phyloP scores from a whole-genome alignment of 345 rosid species.

The Camelina neglecta region DNA sequence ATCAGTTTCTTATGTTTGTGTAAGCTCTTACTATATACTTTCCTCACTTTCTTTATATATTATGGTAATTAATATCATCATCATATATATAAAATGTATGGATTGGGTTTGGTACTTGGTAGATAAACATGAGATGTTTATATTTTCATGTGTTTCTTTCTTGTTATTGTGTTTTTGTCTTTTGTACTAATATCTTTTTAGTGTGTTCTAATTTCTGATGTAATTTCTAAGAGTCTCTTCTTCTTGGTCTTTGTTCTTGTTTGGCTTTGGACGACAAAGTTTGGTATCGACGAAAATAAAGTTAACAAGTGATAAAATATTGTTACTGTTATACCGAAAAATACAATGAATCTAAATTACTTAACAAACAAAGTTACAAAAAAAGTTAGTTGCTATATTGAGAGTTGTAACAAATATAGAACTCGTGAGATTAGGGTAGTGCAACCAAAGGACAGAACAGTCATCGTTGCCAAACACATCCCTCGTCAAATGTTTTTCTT shows the following conservation, averaged over 20 bases:
- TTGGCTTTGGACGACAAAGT: not conserved
- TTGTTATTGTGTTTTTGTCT: slow-evolving; percentile 18
- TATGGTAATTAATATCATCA: slow-evolving; percentile 6
- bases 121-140: slow-evolving; percentile 36
- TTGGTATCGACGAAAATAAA: too few species aligned
- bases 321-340: too few species aligned
- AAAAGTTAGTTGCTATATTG: too few species aligned
- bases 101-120: slow-evolving; percentile 6
- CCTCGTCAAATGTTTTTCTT: not conserved
- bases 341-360: too few species aligned
- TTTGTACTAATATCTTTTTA: slow-evolving; percentile 12
- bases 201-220: slow-evolving; percentile 35
- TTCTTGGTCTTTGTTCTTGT: not conserved
- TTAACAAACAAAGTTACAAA: too few species aligned
- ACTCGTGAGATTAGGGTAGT: not conserved
- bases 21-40: slow-evolving; percentile 14
- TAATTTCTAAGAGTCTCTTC: not conserved
- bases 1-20: slow-evolving; percentile 44
- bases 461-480: slow-evolving; percentile 34
- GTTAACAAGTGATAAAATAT: too few species aligned
- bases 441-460: not conserved
- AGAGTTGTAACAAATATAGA: too few species aligned
- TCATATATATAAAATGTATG: slow-evolving; percentile 18
- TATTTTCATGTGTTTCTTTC: slow-evolving; percentile 26
- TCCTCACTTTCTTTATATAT: slow-evolving; percentile 20